Evolutionary conservation across 768 basidiomycete genomes (phyloP), one percentile per base, ranked within the genome.

Genomic region (Porpolomopsis calyptriformis): DNA sequence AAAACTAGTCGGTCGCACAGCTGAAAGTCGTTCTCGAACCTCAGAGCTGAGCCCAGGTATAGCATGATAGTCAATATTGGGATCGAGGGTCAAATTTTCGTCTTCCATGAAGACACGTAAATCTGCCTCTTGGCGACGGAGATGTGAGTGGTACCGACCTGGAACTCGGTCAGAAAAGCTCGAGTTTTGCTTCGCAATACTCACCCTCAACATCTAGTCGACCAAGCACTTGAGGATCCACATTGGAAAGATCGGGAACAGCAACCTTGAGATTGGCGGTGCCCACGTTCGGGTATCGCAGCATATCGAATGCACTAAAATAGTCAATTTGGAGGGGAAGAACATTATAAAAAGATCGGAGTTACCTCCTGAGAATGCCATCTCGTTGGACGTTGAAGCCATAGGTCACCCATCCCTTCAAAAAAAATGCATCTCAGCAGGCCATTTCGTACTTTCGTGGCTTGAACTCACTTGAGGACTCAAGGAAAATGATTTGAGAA

Each of bases 1-100:
- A 45, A 92, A 73, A 8, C 78, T 89, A 12, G 71, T 69, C 0
- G 91, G 91, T 41, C 74, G 64, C 1, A 82, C 73, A 3, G 55
- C 63, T 36, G 62, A 66, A 26, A 94, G 61, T 34, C 78, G 68
- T 55, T 89, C 82, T 50, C 69, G 70, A 9, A 88, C 78, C 59
- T 93, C 91, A 14, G 71, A 72, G 54, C 86, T 90, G 48, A 94
- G 63, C 0, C 87, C 86, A 1, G 64, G 61, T 0, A 94, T 70
- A 3, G 59, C 43, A 1, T 63, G 55, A 55, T 91, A 94, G 57
- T 92, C 80, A 63, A 91, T 71, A 25, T 72, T 54, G 0, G 80
- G 73, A 53, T 86, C 79, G 19, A 93, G 73, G 20, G 69, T 37
- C 18, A 92, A 70, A 11, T 73, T 69, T 57, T 92, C 89, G 48